Evolutionary conservation across 352 stramenopile genomes (phyloP), one percentile per base, ranked within the genome.

Genomic region (Pythium grandisporangium): DNA sequence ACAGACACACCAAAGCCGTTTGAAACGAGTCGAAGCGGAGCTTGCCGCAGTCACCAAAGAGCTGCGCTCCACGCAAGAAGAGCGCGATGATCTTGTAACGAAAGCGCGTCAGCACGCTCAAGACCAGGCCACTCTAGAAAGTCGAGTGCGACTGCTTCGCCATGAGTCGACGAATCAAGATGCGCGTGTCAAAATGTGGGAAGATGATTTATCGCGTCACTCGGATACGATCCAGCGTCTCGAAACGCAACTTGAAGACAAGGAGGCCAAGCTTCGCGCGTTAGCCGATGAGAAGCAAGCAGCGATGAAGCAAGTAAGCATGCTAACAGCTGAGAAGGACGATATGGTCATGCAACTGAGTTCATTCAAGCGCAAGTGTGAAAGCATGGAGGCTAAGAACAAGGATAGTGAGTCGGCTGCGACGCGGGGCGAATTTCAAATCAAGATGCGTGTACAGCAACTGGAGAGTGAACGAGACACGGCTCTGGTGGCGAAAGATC

Each of bases 11-110:
- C 48, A 69, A 13, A 58, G 51, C 26, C 60, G 61, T 42, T 14
- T 61, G 12, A 67, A 63, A 34, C 44, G 63, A 8, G 13, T 63
- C 8, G 64, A 80, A 42, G 47, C 27, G 19, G 62, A 74, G 7
- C 5, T 67, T n/a, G 51, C 53, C 5, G 38, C 35, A 1, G 30
- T 55, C 11, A 45, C 37, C 4, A 45, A 44, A 0, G 59, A 74
- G 26, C n/a, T 66, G 2, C 47, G 55, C 25, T 17, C 30, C 4
- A 34, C 52, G 0, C 51, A 61, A 12, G 39, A 66, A 14, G 61
- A 67, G 4, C 64, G 64, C 12, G 51, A 65, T 4, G 35, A 20
- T 2, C 6, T 70, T 5, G 41, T 59, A 6, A 32, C 30, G 5
- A 64, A 63, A 34, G 3, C 44, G 2, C 46, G 45, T 10, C 55